Conservation (phyloP, 108 stramenopile genomes). For the Thalassiosira profunda region DNA sequence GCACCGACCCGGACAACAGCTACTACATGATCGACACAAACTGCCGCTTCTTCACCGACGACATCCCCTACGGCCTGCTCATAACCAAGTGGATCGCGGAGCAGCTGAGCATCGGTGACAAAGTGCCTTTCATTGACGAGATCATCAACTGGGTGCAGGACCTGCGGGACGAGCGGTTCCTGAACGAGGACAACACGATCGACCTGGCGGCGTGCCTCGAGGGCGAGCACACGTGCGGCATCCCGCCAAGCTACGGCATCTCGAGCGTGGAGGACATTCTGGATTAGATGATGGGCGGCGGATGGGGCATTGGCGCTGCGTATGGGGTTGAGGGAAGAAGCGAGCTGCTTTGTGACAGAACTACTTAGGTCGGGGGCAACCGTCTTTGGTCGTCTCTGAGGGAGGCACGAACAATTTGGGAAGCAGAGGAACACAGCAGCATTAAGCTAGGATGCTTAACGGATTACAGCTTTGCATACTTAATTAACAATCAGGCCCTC, state of each 20-base stretch:
- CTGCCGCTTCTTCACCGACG: conserved; percentile 59
- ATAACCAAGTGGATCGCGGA: conserved; percentile 51
- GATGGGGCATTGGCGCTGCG: too few relatives aligned
- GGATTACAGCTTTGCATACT: too few relatives aligned
- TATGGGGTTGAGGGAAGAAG: too few relatives aligned
- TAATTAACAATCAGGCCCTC: too few relatives aligned
- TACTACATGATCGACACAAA: conserved; percentile 25
- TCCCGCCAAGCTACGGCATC: conserved; percentile 52
- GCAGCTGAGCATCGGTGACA: conserved; percentile 36
- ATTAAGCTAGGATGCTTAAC: too few relatives aligned
- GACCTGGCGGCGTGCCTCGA: conserved; percentile 37
- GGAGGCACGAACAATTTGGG: too few relatives aligned
- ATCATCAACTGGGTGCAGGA: conserved; percentile 49
- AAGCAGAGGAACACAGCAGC: too few relatives aligned
- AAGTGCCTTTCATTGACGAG: conserved; percentile 57
- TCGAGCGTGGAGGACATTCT: conserved; percentile 27
- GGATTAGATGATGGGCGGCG: too few relatives aligned
- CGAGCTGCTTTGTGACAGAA: too few relatives aligned
- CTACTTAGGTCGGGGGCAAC: too few relatives aligned
- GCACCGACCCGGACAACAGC: conserved; percentile 35
- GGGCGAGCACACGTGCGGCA: conserved; percentile 16
- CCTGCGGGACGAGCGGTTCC: conserved; percentile 41
- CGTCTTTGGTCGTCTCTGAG: too few relatives aligned
- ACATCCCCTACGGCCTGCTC: conserved; percentile 57
- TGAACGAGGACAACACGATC: conserved; percentile 48